Evolutionary conservation across 176 grass and related monocot genomes (phyloP).

Genomic region (Musa acuminata): DNA sequence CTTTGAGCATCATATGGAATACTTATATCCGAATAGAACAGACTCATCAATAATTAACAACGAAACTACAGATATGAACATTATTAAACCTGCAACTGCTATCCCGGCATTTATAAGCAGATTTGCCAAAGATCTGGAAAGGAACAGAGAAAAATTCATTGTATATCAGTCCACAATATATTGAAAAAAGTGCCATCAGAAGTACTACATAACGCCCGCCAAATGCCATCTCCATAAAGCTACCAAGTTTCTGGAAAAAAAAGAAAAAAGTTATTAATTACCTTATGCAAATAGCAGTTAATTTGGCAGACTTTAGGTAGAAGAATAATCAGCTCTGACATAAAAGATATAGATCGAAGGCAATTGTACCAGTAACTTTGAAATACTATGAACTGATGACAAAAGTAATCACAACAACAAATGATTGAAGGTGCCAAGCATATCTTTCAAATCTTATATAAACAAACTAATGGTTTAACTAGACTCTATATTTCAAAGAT

Average conservation of each 20-base stretch:
- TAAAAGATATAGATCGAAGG: too few species aligned
- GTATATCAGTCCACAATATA: slow-evolving; percentile 99
- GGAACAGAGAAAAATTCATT: slow-evolving; percentile 99
- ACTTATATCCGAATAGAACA: not conserved
- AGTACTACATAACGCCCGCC: slow-evolving; percentile 96
- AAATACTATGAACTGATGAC: too few species aligned
- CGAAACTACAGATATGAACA: not conserved
- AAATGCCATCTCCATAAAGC: slow-evolving; percentile 99
- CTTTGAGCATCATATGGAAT: not conserved
- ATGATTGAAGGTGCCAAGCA: too few species aligned
- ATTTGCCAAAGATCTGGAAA: slow-evolving; percentile 94
- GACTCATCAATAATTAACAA: not conserved
- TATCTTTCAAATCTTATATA: too few species aligned
- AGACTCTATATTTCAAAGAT: too few species aligned
- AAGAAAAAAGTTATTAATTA: too few species aligned
- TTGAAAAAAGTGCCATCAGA: slow-evolving; percentile 98
- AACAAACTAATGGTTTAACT: too few species aligned
- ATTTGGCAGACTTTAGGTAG: too few species aligned
- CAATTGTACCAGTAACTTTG: too few species aligned
- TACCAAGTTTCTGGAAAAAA: slow-evolving; percentile 73
- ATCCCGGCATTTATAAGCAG: slow-evolving; percentile 82
- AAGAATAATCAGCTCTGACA: too few species aligned
- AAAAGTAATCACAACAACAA: too few species aligned
- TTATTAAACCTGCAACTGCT: slow-evolving; percentile 63
- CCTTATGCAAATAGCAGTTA: too few species aligned